Base-by-base conservation (phyloP, 2,329 filamentous ascomycete genomes). In the Ophiostoma piceae region DNA sequence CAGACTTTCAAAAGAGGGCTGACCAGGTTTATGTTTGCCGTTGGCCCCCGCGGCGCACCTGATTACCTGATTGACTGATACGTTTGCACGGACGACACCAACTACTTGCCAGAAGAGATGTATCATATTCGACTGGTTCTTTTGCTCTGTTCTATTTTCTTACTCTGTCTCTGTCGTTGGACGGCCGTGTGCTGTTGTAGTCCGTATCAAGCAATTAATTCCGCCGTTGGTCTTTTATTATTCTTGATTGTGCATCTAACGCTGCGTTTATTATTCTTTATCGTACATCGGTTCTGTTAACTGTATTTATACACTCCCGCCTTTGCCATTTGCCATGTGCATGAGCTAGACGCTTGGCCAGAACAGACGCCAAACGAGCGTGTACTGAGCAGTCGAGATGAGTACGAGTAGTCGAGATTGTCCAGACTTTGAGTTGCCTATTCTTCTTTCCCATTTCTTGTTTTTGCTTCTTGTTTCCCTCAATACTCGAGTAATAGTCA, bases 351-450 rank as follows among this genome's bases (percentile, higher is more conserved):
- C 51, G 51, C 51, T 57, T 57, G 51, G 51, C 51, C 51, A 26
- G n/a, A 26, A 57, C 51, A 57, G 51, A 57, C 51, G 51, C 51
- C 51, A 57, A 57, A 57, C n/a, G 51, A 57, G n/a, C 51, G n/a
- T 26, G n/a, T 26, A 29, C 16, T 29, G 26, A 29, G 26, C 2
- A 29, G 26, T 29, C 26, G 26, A 29, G 26, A 29, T 29, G 26
- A 29, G 26, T 29, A 29, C 26, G 26, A 29, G 26, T 29, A 29
- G 26, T 47, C 19, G 43, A 19, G 22, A 57, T 57, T 26, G 3
- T 7, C 11, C 51, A 57, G 51, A 26, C 51, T 19, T 47, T n/a
- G 43, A 47, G 16, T n/a, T 22, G n/a, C 26, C 16, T 57, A 19
- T n/a, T 57, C 26, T 57, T 7, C 11, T 26, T 8, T 14, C 47